Evolutionary conservation across 768 basidiomycete genomes (phyloP).

Genomic region (Termitomyces sp.): DNA sequence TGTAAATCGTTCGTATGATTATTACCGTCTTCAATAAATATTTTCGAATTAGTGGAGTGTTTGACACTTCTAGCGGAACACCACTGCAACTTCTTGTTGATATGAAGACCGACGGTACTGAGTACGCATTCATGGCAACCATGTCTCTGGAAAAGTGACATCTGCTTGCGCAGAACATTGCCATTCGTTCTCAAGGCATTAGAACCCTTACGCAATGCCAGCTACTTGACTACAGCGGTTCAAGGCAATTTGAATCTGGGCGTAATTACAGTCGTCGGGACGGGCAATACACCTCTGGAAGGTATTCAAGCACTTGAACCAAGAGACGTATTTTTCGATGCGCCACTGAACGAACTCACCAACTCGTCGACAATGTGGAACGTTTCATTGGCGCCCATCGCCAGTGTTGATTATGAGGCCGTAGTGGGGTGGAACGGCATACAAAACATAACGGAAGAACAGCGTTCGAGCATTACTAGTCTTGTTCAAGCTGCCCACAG

Average conservation of each 20-base stretch:
- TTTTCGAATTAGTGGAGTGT: conserved; percentile 35
- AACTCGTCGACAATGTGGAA: conserved; percentile 29
- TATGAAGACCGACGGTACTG: conserved; percentile 45
- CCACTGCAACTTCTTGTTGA: conserved; percentile 45
- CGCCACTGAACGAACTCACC: conserved; percentile 35
- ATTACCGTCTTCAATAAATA: neutral
- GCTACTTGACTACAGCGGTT: conserved; percentile 40
- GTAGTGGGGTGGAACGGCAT: conserved; percentile 46
- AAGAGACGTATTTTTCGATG: conserved; percentile 48
- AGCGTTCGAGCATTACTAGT: conserved; percentile 29
- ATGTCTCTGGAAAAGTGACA: neutral
- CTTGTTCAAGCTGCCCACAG: conserved; percentile 39
- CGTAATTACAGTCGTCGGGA: conserved; percentile 40
- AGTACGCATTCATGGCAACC: conserved; percentile 23
- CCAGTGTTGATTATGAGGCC: conserved; percentile 40
- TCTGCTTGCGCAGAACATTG: conserved; percentile 24
- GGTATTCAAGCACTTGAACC: conserved; percentile 37
- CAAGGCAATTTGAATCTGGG: conserved; percentile 31
- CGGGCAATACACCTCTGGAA: conserved; percentile 46
- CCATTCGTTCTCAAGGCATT: conserved; percentile 38
- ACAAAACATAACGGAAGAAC: conserved; percentile 31
- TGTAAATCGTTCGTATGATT: conserved; percentile 1
- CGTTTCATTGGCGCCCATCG: conserved; percentile 38
- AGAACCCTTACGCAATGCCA: conserved; percentile 35
- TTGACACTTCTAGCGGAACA: conserved; percentile 34